Evolutionary conservation across 2,329 filamentous ascomycete genomes (phyloP), one percentile per base, ranked within the genome.

Genomic region (Fusarium miscanthi): DNA sequence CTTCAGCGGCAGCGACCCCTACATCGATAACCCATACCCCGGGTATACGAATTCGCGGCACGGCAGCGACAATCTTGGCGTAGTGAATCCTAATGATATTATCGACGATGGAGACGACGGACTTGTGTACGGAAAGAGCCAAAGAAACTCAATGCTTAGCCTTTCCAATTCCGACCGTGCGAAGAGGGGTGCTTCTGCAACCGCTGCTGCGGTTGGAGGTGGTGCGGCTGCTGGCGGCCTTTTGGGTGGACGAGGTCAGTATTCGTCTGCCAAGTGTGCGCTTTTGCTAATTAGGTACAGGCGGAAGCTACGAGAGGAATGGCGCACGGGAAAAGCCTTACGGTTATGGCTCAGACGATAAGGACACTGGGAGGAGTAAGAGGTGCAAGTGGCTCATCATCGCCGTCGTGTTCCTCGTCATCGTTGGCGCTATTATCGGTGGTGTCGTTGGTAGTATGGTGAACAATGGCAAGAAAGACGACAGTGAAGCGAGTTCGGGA

Each of bases 71-170:
- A 80, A 84, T 13, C 81, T 91, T 8, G 88, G 88, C 42, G 84
- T 88, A 4, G 87, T 96, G 66, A 91, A 97, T 79, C 94, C 94
- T 6, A 90, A 93, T 77, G 90, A 91, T 19, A 95, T 97, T 72
- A 89, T 88, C 27, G 95, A 97, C 79, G 95, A 98, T 78, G 94
- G 93, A 33, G 95, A 97, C 77, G 95, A 97, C 79, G 94, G 92
- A 3, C 87, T 96, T 57, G 86, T 88, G 8, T 91, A 88, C 74
- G 83, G 81, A 56, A 82, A 80, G 48, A 79, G 77, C 42, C 78
- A 81, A 79, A 86, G 88, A 66, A 87, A 85, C 72, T 90, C 92
- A 40, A 87, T 91, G 80, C 81, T 92, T 40, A 90, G 88, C 65
- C 82, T 90, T 6, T 85, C 86, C 13, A 83, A 85, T 42, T 84